phyloP scores from a whole-genome alignment of 2,329 filamentous ascomycete genomes.

The Beauveria brongniartii region DNA sequence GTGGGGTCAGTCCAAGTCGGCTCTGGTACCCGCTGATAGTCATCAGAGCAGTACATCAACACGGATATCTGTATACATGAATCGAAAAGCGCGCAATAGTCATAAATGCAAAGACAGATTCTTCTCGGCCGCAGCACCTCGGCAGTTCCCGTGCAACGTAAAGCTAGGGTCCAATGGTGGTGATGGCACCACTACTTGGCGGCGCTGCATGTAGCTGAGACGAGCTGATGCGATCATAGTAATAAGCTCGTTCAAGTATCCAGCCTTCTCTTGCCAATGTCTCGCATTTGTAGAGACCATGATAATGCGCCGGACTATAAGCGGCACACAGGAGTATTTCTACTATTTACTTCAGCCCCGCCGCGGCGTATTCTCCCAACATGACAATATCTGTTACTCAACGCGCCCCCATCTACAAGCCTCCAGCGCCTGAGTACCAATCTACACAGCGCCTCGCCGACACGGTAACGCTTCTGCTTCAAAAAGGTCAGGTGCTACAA shows the following conservation, averaged over 20 bases:
- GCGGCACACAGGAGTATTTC: background rate
- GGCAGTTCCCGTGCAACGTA: background rate
- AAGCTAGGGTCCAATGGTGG: background rate
- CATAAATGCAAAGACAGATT: background rate
- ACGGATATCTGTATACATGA: background rate
- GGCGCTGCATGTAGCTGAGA: slow-evolving; percentile 1
- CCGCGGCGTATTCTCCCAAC: background rate
- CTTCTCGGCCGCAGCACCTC: background rate
- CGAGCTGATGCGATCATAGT: background rate
- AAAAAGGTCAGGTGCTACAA: background rate
- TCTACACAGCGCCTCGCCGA: background rate
- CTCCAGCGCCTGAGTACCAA: background rate
- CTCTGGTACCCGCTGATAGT: background rate
- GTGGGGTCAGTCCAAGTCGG: background rate
- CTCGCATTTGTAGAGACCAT: background rate
- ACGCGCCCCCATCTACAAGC: background rate
- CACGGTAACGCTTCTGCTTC: background rate
- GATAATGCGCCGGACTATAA: background rate
- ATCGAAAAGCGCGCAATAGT: background rate
- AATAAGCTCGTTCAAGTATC: background rate
- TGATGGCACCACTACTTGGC: background rate
- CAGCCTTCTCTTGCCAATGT: background rate
- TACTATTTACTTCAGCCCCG: background rate
- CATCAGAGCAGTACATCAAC: background rate
- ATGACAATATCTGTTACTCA: background rate